Evolutionary conservation across 2,329 filamentous ascomycete genomes (phyloP).

Genomic region (Colletotrichum spaethianum): DNA sequence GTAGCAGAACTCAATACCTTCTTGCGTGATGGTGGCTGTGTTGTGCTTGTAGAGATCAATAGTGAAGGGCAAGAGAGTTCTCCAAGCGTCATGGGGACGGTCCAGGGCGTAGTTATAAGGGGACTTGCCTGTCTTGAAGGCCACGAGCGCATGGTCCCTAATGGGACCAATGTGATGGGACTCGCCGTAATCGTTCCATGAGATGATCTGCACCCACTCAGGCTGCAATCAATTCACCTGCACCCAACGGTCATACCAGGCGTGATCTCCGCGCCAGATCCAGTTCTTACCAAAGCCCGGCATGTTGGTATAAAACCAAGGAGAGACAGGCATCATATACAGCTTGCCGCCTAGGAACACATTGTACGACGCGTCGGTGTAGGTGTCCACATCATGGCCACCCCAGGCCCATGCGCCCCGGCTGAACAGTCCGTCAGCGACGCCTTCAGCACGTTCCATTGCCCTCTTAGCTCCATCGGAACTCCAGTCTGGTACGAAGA

Average conservation of each 20-base stretch:
- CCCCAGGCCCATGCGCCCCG: constrained; percentile 55
- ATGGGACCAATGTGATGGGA: constrained; percentile 68
- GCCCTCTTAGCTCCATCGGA: constrained; percentile 52
- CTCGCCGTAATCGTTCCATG: constrained; percentile 66
- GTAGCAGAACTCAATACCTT: constrained; percentile 48
- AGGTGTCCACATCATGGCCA: constrained; percentile 45
- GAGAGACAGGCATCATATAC: constrained; percentile 59
- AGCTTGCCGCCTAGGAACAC: constrained; percentile 53
- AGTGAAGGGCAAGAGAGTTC: constrained; percentile 56
- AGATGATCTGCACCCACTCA: constrained; percentile 69
- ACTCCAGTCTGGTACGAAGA: constrained; percentile 65
- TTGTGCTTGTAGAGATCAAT: constrained; percentile 52
- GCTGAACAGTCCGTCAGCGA: constrained; percentile 54
- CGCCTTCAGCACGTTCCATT: constrained; percentile 33
- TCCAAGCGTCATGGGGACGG: constrained; percentile 65
- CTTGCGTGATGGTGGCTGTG: constrained; percentile 45
- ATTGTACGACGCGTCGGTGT: constrained; percentile 39
- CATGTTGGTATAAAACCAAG: constrained; percentile 67
- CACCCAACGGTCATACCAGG: constrained; percentile 73
- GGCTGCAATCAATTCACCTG: constrained; percentile 65
- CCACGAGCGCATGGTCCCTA: constrained; percentile 42
- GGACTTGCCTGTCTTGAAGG: constrained; percentile 50
- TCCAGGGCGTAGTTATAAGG: constrained; percentile 59
- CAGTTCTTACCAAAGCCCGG: constrained; percentile 72
- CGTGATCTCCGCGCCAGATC: constrained; percentile 72